phyloP scores from a whole-genome alignment of 1,139 yeast species.

The Diutina mesorugosa region DNA sequence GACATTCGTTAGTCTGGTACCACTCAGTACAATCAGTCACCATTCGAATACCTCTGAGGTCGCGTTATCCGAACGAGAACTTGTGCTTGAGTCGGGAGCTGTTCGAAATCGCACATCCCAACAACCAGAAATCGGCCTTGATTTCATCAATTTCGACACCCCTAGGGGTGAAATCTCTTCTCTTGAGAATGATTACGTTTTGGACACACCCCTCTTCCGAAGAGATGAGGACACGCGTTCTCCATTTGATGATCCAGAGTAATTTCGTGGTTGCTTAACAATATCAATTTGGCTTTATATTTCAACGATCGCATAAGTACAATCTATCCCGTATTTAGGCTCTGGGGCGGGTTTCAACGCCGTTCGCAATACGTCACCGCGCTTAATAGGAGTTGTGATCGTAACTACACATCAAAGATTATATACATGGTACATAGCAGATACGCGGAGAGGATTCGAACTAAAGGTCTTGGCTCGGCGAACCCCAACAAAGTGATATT shows the following conservation, averaged over 20 bases:
- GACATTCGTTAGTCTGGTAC: background rate
- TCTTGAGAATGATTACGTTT: background rate
- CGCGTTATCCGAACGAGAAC: background rate
- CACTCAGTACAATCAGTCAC: background rate
- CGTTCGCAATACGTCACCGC: no score
- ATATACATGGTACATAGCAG: no score
- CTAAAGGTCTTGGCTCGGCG: no score
- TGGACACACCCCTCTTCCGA: background rate
- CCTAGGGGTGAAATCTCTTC: background rate
- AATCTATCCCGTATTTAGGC: no score
- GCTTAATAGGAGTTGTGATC: no score
- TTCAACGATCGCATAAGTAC: no score
- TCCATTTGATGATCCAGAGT: slow-evolving; percentile 1
- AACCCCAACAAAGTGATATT: no score
- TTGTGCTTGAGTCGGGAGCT: background rate
- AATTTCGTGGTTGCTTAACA: background rate
- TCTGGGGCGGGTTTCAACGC: no score
- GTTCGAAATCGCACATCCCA: background rate
- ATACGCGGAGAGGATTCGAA: no score
- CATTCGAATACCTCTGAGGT: background rate
- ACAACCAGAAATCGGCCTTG: background rate
- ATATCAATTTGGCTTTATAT: background rate
- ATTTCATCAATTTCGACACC: slow-evolving; percentile 1
- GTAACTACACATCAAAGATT: no score
- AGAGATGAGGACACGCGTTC: background rate